Conservation (phyloP, 2,329 filamentous ascomycete species). For the Stagonosporopsis cucurbitacearum region DNA sequence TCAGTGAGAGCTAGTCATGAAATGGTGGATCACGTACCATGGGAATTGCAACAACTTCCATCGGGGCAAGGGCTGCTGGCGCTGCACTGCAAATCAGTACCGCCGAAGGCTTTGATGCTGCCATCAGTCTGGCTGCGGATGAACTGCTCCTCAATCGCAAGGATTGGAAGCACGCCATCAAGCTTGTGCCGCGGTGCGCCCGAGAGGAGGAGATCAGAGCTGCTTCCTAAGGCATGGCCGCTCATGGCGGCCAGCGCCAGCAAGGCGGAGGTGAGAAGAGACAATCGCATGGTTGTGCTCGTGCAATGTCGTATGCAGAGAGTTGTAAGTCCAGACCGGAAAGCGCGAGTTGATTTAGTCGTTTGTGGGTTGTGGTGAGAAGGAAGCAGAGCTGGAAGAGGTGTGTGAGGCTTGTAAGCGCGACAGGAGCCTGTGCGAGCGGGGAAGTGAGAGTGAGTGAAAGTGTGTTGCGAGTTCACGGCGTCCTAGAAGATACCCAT, state of each 20-base stretch:
- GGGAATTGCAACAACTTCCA: constrained; percentile 19
- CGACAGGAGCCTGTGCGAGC: background rate
- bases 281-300: constrained; percentile 12
- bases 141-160: constrained; percentile 20
- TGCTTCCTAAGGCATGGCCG: background rate
- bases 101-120: background rate
- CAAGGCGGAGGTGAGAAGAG: background rate
- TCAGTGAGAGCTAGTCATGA: background rate
- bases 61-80: constrained; percentile 15
- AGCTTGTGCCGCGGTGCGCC: constrained; percentile 17
- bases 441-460: constrained; percentile 7
- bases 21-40: constrained; percentile 4
- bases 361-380: background rate
- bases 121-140: constrained; percentile 18
- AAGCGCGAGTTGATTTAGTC: background rate
- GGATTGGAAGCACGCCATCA: constrained; percentile 11
- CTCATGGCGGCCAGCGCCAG: constrained; percentile 6
- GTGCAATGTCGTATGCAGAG: background rate
- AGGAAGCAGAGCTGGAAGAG: background rate
- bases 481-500: background rate
- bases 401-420: background rate
- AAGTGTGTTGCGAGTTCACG: background rate
- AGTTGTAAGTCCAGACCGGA: background rate
- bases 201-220: constrained; percentile 12
- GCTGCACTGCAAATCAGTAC: constrained; percentile 11